These are phyloP conservation scores for Tuber melanosporum DNA, from an alignment of 495 filamentous ascomycete genomes.

Conservation along the genomic window DNA sequence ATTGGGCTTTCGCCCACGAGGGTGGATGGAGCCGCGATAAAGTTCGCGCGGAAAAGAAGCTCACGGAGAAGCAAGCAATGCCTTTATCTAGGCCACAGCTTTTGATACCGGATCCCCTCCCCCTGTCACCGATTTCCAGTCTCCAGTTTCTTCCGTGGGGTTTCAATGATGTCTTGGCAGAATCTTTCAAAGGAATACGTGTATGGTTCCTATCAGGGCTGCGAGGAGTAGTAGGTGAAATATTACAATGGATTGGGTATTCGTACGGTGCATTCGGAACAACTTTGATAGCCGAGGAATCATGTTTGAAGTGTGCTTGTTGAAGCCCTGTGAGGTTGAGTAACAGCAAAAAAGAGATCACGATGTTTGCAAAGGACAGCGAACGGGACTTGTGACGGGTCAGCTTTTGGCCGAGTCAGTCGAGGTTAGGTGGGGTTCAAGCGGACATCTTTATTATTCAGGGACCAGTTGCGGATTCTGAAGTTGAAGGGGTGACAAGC, in stretches of 20 bases:
- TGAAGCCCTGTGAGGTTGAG: neutral
- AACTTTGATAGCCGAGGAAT: slow-evolving; percentile 53
- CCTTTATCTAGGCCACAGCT: neutral
- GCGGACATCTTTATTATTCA: slow-evolving; percentile 26
- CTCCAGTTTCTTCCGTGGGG: neutral
- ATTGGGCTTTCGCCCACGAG: slow-evolving; percentile 21
- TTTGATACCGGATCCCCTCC: slow-evolving; percentile 7
- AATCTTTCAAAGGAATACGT: neutral
- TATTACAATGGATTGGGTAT: slow-evolving; percentile 47
- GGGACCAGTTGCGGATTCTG: neutral
- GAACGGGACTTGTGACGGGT: slow-evolving; percentile 11
- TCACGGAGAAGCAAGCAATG: slow-evolving; percentile 1
- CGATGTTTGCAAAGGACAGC: neutral
- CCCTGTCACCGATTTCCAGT: slow-evolving; percentile 15
- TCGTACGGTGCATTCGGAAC: slow-evolving; percentile 50
- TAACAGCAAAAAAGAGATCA: slow-evolving; percentile 8
- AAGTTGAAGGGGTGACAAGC: neutral
- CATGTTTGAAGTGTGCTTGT: slow-evolving; percentile 50
- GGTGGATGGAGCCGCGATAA: slow-evolving; percentile 12
- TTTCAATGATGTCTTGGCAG: slow-evolving; percentile 8
- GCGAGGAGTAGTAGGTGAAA: slow-evolving; percentile 31
- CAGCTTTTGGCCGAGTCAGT: slow-evolving; percentile 24
- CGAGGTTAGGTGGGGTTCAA: slow-evolving; percentile 5
- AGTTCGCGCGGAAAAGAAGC: neutral
- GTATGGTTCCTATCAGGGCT: slow-evolving; percentile 18